Percentiles rank a stretch among this genome's conserved stretches.
Conservation (phyloP, 306 rosid genomes). For the Urtica urens region DNA sequence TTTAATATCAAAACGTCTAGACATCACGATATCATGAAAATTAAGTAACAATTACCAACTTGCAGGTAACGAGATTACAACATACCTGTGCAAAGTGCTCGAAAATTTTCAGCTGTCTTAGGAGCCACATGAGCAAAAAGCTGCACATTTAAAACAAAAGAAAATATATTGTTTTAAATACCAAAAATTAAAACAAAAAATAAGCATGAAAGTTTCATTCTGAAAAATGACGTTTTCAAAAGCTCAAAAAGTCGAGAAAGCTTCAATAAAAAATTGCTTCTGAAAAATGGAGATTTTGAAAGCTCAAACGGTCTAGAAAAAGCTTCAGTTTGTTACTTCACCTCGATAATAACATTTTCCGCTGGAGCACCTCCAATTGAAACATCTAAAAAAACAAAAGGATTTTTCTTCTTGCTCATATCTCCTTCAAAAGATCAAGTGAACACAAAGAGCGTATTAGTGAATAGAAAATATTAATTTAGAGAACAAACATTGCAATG, state of each 20-base stretch:
- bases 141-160: conserved; percentile 42
- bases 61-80: no score
- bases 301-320: conserved; percentile 1
- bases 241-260: not conserved
- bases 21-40: no score
- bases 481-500: no score
- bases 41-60: no score
- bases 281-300: not conserved
- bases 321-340: conserved; percentile 14
- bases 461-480: not conserved
- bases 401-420: conserved; percentile 67
- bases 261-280: conserved; percentile 5
- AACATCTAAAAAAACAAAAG: conserved; percentile 63
- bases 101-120: conserved; percentile 78
- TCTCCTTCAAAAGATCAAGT: conserved; percentile 13
- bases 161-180: no score
- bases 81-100: conserved; percentile 90
- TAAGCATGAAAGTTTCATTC: conserved; percentile 5
- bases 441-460: not conserved
- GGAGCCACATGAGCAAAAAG: conserved; percentile 80
- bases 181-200: not conserved
- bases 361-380: conserved; percentile 59
- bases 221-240: not conserved
- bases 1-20: no score
- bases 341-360: conserved; percentile 66